These are phyloP conservation scores for Papilionanthe hybrid DNA, from an alignment of 116 monocot genomes.

Conservation along the genomic window DNA sequence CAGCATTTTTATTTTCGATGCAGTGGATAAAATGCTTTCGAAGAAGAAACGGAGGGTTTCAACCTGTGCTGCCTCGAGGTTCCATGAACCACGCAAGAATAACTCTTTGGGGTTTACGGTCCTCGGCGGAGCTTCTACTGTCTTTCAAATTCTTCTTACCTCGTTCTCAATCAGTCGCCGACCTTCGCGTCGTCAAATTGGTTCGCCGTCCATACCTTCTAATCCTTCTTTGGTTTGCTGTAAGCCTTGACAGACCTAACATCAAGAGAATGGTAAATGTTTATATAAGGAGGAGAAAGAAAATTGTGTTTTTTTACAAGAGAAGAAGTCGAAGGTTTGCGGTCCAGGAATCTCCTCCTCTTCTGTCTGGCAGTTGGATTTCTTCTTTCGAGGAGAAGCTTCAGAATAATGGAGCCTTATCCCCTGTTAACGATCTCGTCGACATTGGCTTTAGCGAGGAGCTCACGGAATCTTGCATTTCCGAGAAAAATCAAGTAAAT, in stretches of 20 bases:
- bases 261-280: background rate
- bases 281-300: conserved; percentile 3
- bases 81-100: no score
- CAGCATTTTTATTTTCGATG: no score
- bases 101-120: no score
- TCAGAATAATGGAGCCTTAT: background rate
- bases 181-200: background rate
- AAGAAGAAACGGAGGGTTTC: no score
- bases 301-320: background rate
- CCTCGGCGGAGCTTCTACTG: no score
- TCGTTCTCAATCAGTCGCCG: no score
- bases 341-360: no score
- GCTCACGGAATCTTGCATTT: background rate
- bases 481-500: background rate
- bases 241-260: background rate
- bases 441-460: background rate
- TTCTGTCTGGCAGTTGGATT: no score
- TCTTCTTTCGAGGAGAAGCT: no score
- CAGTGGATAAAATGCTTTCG: no score
- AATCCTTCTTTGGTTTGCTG: background rate
- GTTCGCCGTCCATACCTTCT: no score
- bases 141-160: background rate
- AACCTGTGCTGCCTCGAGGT: no score
- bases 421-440: background rate
- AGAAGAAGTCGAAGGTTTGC: background rate